Evolutionary conservation across 2,329 filamentous ascomycete species (phyloP).

Genomic region (Samsoniella hepiali): DNA sequence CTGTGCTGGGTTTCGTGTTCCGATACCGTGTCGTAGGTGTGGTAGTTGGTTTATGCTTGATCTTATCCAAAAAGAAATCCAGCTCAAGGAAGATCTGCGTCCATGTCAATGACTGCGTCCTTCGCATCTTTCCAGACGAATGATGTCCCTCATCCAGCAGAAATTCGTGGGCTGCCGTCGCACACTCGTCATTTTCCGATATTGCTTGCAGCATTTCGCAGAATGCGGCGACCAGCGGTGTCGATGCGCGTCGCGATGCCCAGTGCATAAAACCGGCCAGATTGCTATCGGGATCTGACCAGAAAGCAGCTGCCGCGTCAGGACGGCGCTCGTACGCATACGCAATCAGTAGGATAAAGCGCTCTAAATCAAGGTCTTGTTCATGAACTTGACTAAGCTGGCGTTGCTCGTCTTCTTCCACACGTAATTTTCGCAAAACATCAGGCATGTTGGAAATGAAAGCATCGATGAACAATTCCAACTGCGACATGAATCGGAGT

Average conservation of each 20-base stretch:
- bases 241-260: conserved; percentile 93
- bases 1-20: conserved; percentile 57
- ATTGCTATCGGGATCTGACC: conserved; percentile 89
- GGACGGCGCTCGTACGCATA: conserved; percentile 84
- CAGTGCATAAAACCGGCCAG: conserved; percentile 93
- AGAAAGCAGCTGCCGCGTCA: conserved; percentile 84
- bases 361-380: conserved; percentile 73
- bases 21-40: conserved; percentile 44
- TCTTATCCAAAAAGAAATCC: conserved; percentile 74
- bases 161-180: conserved; percentile 82
- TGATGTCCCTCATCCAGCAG: conserved; percentile 79
- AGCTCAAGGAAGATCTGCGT: conserved; percentile 88
- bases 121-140: conserved; percentile 72
- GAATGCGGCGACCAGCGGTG: conserved; percentile 92
- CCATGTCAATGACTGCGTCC: conserved; percentile 85
- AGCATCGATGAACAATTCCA: conserved; percentile 85
- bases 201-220: conserved; percentile 94
- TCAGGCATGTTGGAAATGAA: conserved; percentile 96
- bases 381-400: conserved; percentile 63
- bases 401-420: conserved; percentile 85
- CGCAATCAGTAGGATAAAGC: conserved; percentile 87
- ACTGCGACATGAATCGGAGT: conserved; percentile 67
- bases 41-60: conserved; percentile 65
- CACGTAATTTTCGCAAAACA: conserved; percentile 77
- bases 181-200: conserved; percentile 77